These are phyloP conservation scores for Irpex sp. DNA, from an alignment of 1,284 basidiomycete species.

Conservation along the genomic window DNA sequence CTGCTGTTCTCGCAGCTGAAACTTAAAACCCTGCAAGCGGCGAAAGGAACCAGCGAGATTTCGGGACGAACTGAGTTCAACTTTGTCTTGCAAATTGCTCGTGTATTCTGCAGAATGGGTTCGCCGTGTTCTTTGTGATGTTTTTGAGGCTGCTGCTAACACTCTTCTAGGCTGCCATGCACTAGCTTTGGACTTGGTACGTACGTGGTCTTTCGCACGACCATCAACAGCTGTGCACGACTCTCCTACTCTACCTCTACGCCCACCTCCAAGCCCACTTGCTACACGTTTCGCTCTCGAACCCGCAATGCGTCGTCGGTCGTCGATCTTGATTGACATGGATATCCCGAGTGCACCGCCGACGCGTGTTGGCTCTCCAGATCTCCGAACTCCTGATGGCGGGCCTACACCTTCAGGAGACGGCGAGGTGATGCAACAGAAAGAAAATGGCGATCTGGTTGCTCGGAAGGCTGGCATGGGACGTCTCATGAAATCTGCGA, in stretches of 20 bases:
- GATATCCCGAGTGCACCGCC: slow-evolving; percentile 66
- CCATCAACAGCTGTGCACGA: slow-evolving; percentile 44
- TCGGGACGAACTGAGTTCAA: slow-evolving; percentile 86
- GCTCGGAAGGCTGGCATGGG: slow-evolving; percentile 75
- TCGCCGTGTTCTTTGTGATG: slow-evolving; percentile 22
- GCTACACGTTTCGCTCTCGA: slow-evolving; percentile 50
- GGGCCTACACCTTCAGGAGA: not conserved
- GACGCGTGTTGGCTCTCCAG: slow-evolving; percentile 51
- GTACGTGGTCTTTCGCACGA: slow-evolving; percentile 87
- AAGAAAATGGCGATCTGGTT: slow-evolving; percentile 52
- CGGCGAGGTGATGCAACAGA: slow-evolving; percentile 31
- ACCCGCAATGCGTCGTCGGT: slow-evolving; percentile 50
- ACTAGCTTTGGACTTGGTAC: slow-evolving; percentile 82
- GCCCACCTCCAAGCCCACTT: slow-evolving; percentile 37
- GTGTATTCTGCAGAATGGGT: slow-evolving; percentile 94
- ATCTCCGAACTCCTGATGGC: slow-evolving; percentile 6
- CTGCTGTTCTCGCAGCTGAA: slow-evolving; percentile 89
- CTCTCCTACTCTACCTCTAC: slow-evolving; percentile 17
- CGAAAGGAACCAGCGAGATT: slow-evolving; percentile 88
- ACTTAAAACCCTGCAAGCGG: slow-evolving; percentile 86
- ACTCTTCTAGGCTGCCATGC: slow-evolving; percentile 80
- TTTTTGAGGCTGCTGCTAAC: not conserved
- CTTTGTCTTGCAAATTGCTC: slow-evolving; percentile 89
- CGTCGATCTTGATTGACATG: slow-evolving; percentile 85
- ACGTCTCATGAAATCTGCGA: slow-evolving; percentile 83